Base-by-base conservation (phyloP, 768 basidiomycete genomes). In the Mycena filopes region DNA sequence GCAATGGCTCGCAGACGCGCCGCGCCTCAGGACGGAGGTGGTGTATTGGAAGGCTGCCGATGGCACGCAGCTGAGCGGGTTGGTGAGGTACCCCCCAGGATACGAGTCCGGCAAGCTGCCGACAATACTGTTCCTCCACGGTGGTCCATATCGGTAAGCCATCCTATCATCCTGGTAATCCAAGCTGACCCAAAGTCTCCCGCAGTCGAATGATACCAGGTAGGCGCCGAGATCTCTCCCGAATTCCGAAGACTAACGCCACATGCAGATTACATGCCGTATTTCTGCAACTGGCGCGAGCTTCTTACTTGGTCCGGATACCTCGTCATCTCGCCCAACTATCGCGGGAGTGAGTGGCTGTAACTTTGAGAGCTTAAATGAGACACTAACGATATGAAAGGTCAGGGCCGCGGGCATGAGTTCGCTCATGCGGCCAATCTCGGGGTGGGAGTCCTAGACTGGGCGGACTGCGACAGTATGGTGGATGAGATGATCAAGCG, bases 211-310 rank as follows among this genome's bases (percentile, higher is more conserved):
- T 65, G 63, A 66, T 65, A 36, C 63, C 64, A 43, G 66, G 66
- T 63, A 51, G 11, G 45, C 9, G 6, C 20, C 42, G 31, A 10
- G 8, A n/a, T 28, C 21, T 48, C n/a, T 33, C 38, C 18, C n/a
- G 33, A 18, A 31, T 23, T 26, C 12, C 1, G 20, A 48, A 13
- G 28, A 18, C 53, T 31, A 20, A 62, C 8, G 15, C 11, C 29
- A 11, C 42, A 21, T 47, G 15, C 49, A 78, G 79, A 80, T 68
- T 80, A 78, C 64, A 80, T 80, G 79, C 78, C 77, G 26, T 79
- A 80, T 49, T 78, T 77, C 63, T 77, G 78, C 65, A 77, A 77
- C 62, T 80, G 79, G 79, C 73, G 79, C 13, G 79, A 80, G 46
- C 61, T 77, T 40, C 67, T 77, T 20, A 76, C 78, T 7, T 75